These are phyloP conservation scores for Stentor coeruleus DNA, from an alignment of 73 alveolate species.

Conservation along the genomic window DNA sequence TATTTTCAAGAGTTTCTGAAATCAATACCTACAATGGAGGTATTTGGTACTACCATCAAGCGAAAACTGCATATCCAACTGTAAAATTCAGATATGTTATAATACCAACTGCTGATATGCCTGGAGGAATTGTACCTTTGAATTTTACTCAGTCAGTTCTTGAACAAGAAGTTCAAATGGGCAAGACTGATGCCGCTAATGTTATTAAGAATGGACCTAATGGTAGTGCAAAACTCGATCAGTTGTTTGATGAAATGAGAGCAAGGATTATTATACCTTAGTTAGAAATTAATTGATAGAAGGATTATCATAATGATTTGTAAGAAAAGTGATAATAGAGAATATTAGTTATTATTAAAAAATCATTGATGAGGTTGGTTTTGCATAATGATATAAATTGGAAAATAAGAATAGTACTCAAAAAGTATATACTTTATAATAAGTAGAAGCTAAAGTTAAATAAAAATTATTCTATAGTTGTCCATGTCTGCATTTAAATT, in stretches of 20 bases:
- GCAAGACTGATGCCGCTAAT: conserved; percentile 13
- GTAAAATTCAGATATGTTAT: conserved; percentile 6
- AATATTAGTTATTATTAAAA: not conserved
- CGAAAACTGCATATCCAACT: not conserved
- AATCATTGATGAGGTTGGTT: not conserved
- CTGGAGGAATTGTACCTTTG: conserved; percentile 23
- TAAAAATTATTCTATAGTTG: no score
- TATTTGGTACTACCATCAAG: not conserved
- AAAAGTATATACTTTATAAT: no score
- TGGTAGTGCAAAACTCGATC: not conserved
- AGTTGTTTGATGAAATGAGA: not conserved
- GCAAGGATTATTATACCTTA: conserved; percentile 4
- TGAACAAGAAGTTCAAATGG: conserved; percentile 16
- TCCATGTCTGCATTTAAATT: no score
- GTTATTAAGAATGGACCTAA: not conserved
- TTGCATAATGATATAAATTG: no score
- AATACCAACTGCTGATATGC: not conserved
- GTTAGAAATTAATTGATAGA: not conserved
- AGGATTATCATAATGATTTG: no score
- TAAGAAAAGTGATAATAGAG: no score
- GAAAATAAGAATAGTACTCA: no score
- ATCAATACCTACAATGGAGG: conserved; percentile 1
- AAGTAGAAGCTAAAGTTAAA: no score
- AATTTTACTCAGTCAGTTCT: conserved; percentile 8
- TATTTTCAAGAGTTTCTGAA: not conserved